Base-by-base conservation (phyloP, 352 stramenopile genomes). In the Globisporangium perplexum region DNA sequence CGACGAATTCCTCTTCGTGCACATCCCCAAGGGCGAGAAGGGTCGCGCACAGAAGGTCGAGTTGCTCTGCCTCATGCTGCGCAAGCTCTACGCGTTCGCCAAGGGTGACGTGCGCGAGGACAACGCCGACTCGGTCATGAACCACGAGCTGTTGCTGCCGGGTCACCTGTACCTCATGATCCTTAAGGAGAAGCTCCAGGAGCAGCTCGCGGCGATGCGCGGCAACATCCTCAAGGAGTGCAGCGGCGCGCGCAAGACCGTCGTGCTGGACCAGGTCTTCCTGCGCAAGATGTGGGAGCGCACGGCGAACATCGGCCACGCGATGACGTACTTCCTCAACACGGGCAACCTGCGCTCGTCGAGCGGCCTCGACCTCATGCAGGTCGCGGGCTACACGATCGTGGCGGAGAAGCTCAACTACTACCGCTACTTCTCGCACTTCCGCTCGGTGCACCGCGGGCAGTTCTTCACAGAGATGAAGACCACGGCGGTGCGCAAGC, bases 391-490 rank as follows among this genome's bases (percentile, higher is more conserved):
- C 36, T 99, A 99, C 73, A 99, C 96, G 20, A 98, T 99, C 68
- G 96, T 99, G 15, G 98, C 98, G 1, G 97, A 99, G 69, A 97
- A 98, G 57, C 77, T 99, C 47, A 99, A 99, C 71, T 98, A 98
- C 71, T 96, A 99, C 64, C 81, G 97, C 33, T 99, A 99, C 78
- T 96, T 99, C 44, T 97, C 94, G 41, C 98, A 99, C 71, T 99
- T 99, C 71, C 90, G 97, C 8, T 98, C 91, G 39, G 96, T 99
- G 26, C 97, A 99, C 64, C 89, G 97, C 72, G 97, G 97, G 24
- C 95, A 99, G 67, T 99, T 99, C 68, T 99, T 99, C 69, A 99
- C 97, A 35, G 97, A 98, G 66, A 99, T 99, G 97, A 99, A 99
- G 71, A 99, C 97, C 38, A 99, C 98, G 12, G 83, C 96, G 8